These are phyloP conservation scores for Gymnopilus dilepis DNA, from an alignment of 768 basidiomycete species.

Conservation along the genomic window DNA sequence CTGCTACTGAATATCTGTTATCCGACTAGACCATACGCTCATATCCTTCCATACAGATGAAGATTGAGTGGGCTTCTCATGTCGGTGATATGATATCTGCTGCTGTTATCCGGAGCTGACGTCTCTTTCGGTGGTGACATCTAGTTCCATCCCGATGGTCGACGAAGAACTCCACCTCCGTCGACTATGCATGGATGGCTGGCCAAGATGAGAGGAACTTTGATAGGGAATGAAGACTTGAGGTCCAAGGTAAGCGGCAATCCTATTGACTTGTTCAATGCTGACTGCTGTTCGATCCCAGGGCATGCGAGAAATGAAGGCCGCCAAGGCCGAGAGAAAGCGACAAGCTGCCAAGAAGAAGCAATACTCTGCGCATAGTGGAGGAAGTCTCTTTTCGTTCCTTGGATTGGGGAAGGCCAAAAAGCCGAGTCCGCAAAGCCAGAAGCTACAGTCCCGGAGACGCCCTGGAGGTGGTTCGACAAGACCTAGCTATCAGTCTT, in stretches of 20 bases:
- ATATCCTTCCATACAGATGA: constrained; percentile 38
- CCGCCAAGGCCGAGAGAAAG: constrained; percentile 43
- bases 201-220: constrained; percentile 77
- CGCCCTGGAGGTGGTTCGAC: constrained; percentile 7
- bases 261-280: neutral
- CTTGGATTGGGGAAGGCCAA: constrained; percentile 23
- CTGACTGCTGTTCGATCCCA: constrained; percentile 24
- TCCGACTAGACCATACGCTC: constrained; percentile 8
- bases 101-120: neutral
- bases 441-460: constrained; percentile 1
- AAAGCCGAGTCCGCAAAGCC: constrained; percentile 4
- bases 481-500: constrained; percentile 16
- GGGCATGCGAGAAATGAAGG: constrained; percentile 76
- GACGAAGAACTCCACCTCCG: constrained; percentile 52
- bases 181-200: constrained; percentile 78
- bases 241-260: constrained; percentile 48
- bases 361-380: constrained; percentile 23
- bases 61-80: constrained; percentile 58
- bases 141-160: constrained; percentile 50
- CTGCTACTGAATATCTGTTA: constrained; percentile 16
- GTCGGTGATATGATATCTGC: constrained; percentile 29
- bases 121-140: neutral
- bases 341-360: constrained; percentile 24
- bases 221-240: constrained; percentile 63
- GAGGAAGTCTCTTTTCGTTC: constrained; percentile 29